A percentile compares a stretch with the other conserved stretches of the same genome.
Conservation (phyloP, 192 early-diverging fungal species). For the Neocallimastix lanati region DNA sequence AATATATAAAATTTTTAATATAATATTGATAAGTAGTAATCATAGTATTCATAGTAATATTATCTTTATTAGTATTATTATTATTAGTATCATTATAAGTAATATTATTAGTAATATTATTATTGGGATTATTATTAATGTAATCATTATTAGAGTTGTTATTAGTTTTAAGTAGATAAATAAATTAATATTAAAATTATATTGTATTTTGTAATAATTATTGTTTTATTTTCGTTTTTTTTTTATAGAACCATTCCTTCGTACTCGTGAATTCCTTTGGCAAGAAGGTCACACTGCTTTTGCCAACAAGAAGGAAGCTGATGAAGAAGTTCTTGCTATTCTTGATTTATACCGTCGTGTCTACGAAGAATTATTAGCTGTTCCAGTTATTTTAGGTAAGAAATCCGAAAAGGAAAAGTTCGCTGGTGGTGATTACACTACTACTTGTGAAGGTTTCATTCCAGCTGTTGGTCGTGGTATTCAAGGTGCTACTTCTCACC, state of each 20-base stretch:
- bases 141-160: too few species aligned
- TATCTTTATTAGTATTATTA: too few species aligned
- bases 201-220: neutral
- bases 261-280: constrained; percentile 99
- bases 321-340: constrained; percentile 70
- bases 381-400: constrained; percentile 87
- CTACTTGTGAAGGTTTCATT: constrained; percentile 94
- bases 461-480: constrained; percentile 93
- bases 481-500: constrained; percentile 96
- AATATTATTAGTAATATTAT: too few species aligned
- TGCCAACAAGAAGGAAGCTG: constrained; percentile 73
- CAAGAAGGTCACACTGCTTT: constrained; percentile 98
- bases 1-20: too few species aligned
- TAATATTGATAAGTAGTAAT: too few species aligned
- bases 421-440: constrained; percentile 92
- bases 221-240: neutral
- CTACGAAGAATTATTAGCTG: constrained; percentile 90
- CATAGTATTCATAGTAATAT: too few species aligned
- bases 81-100: too few species aligned
- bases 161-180: too few species aligned
- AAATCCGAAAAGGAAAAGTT: constrained; percentile 99
- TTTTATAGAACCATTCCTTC: constrained; percentile 71
- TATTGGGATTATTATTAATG: too few species aligned
- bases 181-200: too few species aligned
- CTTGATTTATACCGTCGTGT: constrained; percentile 88